Base-by-base conservation (phyloP, 331 rosid genomes). In the Ulmus americana region DNA sequence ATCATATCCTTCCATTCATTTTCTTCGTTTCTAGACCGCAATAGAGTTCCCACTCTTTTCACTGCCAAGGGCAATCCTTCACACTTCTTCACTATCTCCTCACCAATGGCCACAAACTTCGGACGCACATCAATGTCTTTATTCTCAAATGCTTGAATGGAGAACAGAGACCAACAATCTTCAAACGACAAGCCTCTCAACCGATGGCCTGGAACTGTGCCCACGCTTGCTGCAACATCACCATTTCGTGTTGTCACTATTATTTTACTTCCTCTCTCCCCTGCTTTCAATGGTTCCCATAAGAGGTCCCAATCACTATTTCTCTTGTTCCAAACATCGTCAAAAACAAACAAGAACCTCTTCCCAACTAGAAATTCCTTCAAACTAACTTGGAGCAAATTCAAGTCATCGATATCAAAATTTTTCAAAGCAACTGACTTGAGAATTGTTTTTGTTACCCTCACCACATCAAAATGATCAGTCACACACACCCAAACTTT, bases 361-460 rank as follows among this genome's bases (percentile, higher is more conserved):
- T 62, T 70, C 7, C 69, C 69, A 45, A 22, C 51, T 57, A 70
- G 45, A 8, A 54, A 45, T n/a, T 70, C 9, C 45, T 70, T 70
- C 75, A 70, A 63, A 70, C 69, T 51, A 63, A 70, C 75, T 70
- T 70, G 75, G 8, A 70, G 69, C 15, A 53, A 13, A 62, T 70
- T 62, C 5, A 70, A 53, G 69, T 70, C 63, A 54, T 62, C 75
- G 54, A 62, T 15, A 63, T 70, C 69, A 45, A 54, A 45, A 6
- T 18, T 55, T 5, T 38, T 14, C 40, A 28, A 1, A 15, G 3
- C 28, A 15, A 70, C 47, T 4, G 75, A 70, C 39, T 48, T 15
- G 0, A 62, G 63, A 48, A 70, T 62, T 35, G 69, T 54, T 45
- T 70, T 70, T 0, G 69, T 62, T 45, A 70, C 55, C 53, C 47